Conservation (phyloP, 805 yeast species). For the Hanseniaspora occidentalis region DNA sequence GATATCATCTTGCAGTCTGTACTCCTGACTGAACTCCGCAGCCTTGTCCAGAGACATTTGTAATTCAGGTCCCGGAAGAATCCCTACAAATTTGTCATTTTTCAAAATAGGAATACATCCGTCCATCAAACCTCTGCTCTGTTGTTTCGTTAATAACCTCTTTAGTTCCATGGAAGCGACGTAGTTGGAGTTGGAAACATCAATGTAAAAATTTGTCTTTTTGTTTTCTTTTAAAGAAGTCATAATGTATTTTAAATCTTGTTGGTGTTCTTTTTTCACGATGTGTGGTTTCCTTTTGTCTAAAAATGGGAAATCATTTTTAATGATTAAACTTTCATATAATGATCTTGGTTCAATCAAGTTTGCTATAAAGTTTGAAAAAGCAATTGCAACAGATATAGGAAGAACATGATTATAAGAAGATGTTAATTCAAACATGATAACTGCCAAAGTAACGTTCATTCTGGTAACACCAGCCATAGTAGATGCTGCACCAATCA, state of each 20-base stretch:
- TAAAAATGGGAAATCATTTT: slow-evolving; percentile 42
- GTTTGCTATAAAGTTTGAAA: slow-evolving; percentile 45
- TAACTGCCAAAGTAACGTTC: slow-evolving; percentile 40
- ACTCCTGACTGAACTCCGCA: slow-evolving; percentile 2
- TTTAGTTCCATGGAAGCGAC: slow-evolving; percentile 25
- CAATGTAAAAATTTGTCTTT: slow-evolving; percentile 19
- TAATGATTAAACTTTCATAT: slow-evolving; percentile 34
- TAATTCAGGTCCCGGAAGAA: slow-evolving; percentile 37
- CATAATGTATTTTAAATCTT: slow-evolving; percentile 31
- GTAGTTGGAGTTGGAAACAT: slow-evolving; percentile 26
- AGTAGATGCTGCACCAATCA: slow-evolving; percentile 44
- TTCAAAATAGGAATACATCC: slow-evolving; percentile 40
- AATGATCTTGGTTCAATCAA: slow-evolving; percentile 38
- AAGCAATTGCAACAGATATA: slow-evolving; percentile 41
- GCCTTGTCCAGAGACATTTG: slow-evolving; percentile 36
- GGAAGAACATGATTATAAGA: slow-evolving; percentile 46
- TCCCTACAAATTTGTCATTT: slow-evolving; percentile 28
- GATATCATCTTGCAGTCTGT: slow-evolving; percentile 1
- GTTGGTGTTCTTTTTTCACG: slow-evolving; percentile 16
- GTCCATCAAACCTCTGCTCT: slow-evolving; percentile 32
- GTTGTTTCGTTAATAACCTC: slow-evolving; percentile 26
- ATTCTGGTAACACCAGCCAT: slow-evolving; percentile 47
- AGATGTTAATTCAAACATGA: slow-evolving; percentile 42
- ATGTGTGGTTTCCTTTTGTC: slow-evolving; percentile 28
- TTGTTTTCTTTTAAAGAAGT: slow-evolving; percentile 9